Base-by-base conservation (phyloP, 2,329 filamentous ascomycete genomes). In the Zymoseptoria ardabiliae region DNA sequence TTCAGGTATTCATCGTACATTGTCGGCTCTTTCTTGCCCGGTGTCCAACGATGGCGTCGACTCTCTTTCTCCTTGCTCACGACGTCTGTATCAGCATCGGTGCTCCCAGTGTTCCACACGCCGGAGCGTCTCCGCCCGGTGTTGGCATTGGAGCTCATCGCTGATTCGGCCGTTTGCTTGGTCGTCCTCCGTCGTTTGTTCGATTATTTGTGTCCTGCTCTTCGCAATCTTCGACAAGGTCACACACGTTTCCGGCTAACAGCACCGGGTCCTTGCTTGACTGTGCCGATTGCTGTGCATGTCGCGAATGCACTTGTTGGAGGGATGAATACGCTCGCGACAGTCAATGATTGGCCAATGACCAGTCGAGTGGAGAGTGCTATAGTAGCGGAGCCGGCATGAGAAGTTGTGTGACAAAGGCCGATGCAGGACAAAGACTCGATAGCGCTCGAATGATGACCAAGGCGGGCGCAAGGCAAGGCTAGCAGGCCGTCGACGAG, bases 1-100 rank as follows among this genome's bases (percentile, higher is more conserved):
- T 63, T 67, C 52, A 71, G 66, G 59, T 68, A 71, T 55, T 70
- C 67, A 58, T 72, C 70, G 59, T 72, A 71, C 61, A 69, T 58
- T 41, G 62, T 70, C 53, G 70, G 69, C 61, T 70, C 65, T 54
- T 68, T 70, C 61, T 64, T 63, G 53, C 61, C 65, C 54, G 58
- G 60, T 30, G 58, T 58, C 63, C 64, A 59, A 23, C 63, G 56
- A 55, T 61, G 58, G 30, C 55, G 52, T 45, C 62, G 61, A 13
- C 54, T 59, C 56, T 56, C 58, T 41, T 62, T 59, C 55, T 63
- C 58, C 19, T 58, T 55, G n/a, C 51, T 28, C 20, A 63, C 53
- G 35, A 57, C 58, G 55, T 63, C 61, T 35, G 55, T 53, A 22
- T 54, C 50, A 45, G 45, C 28, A 30, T 57, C 50, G 17, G 56